A percentile compares a stretch with the other conserved stretches of the same genome.
Evolutionary conservation across 2,329 filamentous ascomycete species (phyloP).

Genomic region (Sporothrix protearum): DNA sequence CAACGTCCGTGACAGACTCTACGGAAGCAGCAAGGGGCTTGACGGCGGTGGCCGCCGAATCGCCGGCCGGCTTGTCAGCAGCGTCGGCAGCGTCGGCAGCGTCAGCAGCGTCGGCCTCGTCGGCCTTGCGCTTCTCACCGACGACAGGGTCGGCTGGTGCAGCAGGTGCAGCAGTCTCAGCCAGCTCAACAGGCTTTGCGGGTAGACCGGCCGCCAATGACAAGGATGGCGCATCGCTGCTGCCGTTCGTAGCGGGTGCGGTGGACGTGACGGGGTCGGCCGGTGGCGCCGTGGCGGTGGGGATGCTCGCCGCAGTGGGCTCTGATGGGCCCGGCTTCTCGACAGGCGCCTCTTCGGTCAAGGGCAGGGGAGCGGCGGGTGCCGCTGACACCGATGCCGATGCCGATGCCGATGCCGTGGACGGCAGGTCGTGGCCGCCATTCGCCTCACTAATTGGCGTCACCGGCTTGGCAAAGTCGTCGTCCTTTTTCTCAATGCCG

Average conservation of each 20-base stretch:
- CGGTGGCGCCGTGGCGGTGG: neutral
- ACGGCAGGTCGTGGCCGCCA: neutral
- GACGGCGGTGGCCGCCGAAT: neutral
- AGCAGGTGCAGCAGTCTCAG: neutral
- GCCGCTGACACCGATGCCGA: neutral
- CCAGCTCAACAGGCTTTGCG: neutral
- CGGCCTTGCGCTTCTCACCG: slow-evolving; percentile 32
- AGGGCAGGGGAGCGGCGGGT: neutral
- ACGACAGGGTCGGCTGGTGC: neutral
- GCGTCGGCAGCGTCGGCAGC: slow-evolving; percentile 19
- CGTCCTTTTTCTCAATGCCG: neutral
- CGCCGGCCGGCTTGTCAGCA: neutral
- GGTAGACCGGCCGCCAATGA: neutral
- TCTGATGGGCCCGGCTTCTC: slow-evolving; percentile 3
- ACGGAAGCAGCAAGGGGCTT: neutral
- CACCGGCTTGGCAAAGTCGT: slow-evolving; percentile 19
- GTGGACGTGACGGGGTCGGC: neutral
- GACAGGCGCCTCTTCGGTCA: neutral
- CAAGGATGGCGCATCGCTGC: neutral
- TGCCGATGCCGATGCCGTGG: neutral
- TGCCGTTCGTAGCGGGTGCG: neutral
- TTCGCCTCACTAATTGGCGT: slow-evolving; percentile 19
- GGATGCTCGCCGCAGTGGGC: neutral
- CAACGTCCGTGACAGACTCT: neutral
- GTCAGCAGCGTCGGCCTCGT: slow-evolving; percentile 8